Evolutionary conservation across 2,329 filamentous ascomycete species (phyloP), one percentile per base, ranked within the genome.

Genomic region (Fusarium piperis): DNA sequence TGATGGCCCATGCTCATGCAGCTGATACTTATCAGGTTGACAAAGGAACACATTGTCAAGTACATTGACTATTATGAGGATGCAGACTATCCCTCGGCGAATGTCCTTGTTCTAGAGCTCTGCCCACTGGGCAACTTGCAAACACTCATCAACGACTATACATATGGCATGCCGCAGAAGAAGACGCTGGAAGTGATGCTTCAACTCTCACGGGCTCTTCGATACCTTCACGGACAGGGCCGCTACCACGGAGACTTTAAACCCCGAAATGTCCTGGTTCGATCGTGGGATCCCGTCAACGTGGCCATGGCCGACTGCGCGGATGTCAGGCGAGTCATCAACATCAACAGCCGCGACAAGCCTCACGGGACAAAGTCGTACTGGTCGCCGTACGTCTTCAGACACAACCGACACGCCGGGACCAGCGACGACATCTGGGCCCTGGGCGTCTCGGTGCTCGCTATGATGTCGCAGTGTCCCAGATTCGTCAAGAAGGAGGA

Each of bases 391-490:
- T 68, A 79, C 48, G 74, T 80, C n/a, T 66, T 68, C 28, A 64
- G 59, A 18, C 16, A 60, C 11, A 41, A 62, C 7, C 52, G 62
- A 16, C 73, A 78, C 39, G 39, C 33, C 6, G 78, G 79, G 1
- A 65, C 67, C 13, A 71, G 69, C 8, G 79, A 81, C 38, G 79
- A 81, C n/a, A 72, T 81, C 6, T 81, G 79, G 79, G 79, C 79
- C 6, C 64, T 81, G 8, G 79, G 79, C 0, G 64, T 81, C 16
- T 75, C 78, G 4, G 48, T 79, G 20, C 71, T 81, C 13, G 75
- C 71, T 2, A 78, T 80, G 78, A 67, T 79, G 58, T 70, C 59
- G 10, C 79, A 79, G 65, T 73, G 61, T 73, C 79, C 79, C 13
- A 51, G 15, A 35, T 61, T 75, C 7, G 56, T 58, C 6, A 63